These are phyloP conservation scores for Trichosanthes cucumerina DNA, from an alignment of 306 rosid genomes.

Conservation along the genomic window DNA sequence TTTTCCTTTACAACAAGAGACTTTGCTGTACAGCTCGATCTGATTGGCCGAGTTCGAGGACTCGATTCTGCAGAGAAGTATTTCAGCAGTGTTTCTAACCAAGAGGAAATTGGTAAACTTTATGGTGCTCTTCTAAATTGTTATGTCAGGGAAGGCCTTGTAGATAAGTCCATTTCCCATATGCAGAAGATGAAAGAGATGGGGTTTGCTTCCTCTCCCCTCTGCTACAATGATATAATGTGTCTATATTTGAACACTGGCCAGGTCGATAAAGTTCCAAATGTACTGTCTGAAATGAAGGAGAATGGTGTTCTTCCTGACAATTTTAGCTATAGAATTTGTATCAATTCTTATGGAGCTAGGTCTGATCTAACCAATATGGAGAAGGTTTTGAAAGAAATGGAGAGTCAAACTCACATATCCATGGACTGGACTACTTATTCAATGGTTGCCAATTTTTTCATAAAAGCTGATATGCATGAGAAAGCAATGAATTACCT, in stretches of 20 bases:
- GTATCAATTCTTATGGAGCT: slow-evolving; percentile 43
- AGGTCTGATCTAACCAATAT: slow-evolving; percentile 36
- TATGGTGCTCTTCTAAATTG: slow-evolving; percentile 66
- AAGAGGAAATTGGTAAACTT: slow-evolving; percentile 27
- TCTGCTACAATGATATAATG: slow-evolving; percentile 54
- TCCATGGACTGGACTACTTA: slow-evolving; percentile 39
- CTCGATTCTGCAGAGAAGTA: slow-evolving; percentile 48
- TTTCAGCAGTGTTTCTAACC: slow-evolving; percentile 36
- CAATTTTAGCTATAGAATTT: slow-evolving; percentile 46
- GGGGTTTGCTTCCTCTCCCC: slow-evolving; percentile 36
- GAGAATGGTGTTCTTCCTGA: slow-evolving; percentile 43
- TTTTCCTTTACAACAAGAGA: slow-evolving; percentile 29
- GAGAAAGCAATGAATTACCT: slow-evolving; percentile 45
- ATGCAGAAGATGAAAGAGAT: slow-evolving; percentile 57
- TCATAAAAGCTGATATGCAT: slow-evolving; percentile 34
- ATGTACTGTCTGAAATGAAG: slow-evolving; percentile 42
- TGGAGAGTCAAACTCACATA: slow-evolving; percentile 37
- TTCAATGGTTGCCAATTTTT: slow-evolving; percentile 45
- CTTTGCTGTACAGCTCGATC: slow-evolving; percentile 48
- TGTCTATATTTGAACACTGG: slow-evolving; percentile 31
- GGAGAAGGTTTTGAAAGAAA: slow-evolving; percentile 50
- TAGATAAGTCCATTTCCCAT: slow-evolving; percentile 50
- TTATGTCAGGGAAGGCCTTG: slow-evolving; percentile 48
- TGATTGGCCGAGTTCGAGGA: slow-evolving; percentile 54
- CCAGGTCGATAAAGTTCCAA: slow-evolving; percentile 50